Evolutionary conservation across 208 protist species (phyloP).

Genomic region (Trypanosoma cruzi): DNA sequence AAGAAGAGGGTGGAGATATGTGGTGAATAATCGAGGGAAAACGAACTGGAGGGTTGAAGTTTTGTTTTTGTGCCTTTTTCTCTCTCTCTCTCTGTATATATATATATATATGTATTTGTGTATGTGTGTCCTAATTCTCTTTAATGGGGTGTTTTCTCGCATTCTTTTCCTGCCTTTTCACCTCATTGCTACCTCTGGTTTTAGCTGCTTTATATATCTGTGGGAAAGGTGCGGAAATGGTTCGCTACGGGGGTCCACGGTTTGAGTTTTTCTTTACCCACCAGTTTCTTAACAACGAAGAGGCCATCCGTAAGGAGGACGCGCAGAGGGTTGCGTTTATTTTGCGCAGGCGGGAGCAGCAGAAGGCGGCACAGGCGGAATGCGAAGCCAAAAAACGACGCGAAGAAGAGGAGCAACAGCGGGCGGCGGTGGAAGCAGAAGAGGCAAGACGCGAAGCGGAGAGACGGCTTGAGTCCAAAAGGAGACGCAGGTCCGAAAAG

Average conservation of each 20-base stretch:
- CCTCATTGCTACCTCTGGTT: neutral
- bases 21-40: neutral
- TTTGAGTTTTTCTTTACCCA: conserved; percentile 67
- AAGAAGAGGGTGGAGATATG: neutral
- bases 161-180: neutral
- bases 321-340: conserved; percentile 56
- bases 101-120: too few relatives aligned
- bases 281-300: conserved; percentile 61
- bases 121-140: neutral
- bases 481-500: conserved; percentile 15
- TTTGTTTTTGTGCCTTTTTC: neutral
- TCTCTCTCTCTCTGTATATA: too few relatives aligned
- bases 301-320: conserved; percentile 64
- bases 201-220: too few relatives aligned
- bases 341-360: conserved; percentile 22
- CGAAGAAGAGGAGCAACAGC: conserved; percentile 32
- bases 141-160: neutral
- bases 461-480: conserved; percentile 21
- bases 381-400: conserved; percentile 21
- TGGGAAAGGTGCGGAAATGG: too few relatives aligned
- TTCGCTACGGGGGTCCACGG: conserved; percentile 57
- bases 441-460: conserved; percentile 25
- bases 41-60: neutral
- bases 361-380: conserved; percentile 25
- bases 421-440: conserved; percentile 30